Percentiles rank a stretch among this genome's conserved stretches.
Conservation (phyloP, 2,329 filamentous ascomycete genomes). For the Sarocladium oryzae region DNA sequence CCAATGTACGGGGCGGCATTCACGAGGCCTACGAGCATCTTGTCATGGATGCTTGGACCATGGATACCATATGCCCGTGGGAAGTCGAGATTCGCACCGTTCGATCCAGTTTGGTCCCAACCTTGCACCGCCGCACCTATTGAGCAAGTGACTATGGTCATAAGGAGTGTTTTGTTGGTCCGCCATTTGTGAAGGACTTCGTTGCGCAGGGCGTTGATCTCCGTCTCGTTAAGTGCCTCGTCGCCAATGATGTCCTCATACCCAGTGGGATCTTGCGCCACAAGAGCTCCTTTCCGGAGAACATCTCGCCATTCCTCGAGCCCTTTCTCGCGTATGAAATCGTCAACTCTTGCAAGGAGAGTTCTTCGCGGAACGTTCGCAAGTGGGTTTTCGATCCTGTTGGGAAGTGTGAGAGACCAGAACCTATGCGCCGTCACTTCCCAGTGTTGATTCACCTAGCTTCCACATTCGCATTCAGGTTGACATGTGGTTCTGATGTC, state of each 20-base stretch:
- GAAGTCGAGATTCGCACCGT: slow-evolving; percentile 58
- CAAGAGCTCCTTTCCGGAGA: slow-evolving; percentile 63
- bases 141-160: slow-evolving; percentile 62
- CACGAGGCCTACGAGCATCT: slow-evolving; percentile 57
- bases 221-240: slow-evolving; percentile 51
- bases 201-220: slow-evolving; percentile 52
- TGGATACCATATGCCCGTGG: slow-evolving; percentile 43
- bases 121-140: slow-evolving; percentile 65
- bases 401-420: slow-evolving; percentile 12
- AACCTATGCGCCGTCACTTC: background rate
- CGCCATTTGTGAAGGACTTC: slow-evolving; percentile 64
- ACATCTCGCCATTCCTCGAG: slow-evolving; percentile 51
- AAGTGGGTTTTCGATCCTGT: slow-evolving; percentile 40
- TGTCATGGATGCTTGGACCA: slow-evolving; percentile 27
- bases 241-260: slow-evolving; percentile 54
- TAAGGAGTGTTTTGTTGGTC: slow-evolving; percentile 54
- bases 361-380: slow-evolving; percentile 43
- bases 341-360: slow-evolving; percentile 49
- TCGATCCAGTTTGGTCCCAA: slow-evolving; percentile 61
- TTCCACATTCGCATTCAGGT: slow-evolving; percentile 39
- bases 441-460: slow-evolving; percentile 31
- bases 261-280: slow-evolving; percentile 61
- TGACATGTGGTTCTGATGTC: slow-evolving; percentile 26
- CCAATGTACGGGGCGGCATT: slow-evolving; percentile 52
- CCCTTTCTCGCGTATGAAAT: slow-evolving; percentile 54